Evolutionary conservation across 2,329 filamentous ascomycete genomes (phyloP).

Genomic region (Nothophoma quercina): DNA sequence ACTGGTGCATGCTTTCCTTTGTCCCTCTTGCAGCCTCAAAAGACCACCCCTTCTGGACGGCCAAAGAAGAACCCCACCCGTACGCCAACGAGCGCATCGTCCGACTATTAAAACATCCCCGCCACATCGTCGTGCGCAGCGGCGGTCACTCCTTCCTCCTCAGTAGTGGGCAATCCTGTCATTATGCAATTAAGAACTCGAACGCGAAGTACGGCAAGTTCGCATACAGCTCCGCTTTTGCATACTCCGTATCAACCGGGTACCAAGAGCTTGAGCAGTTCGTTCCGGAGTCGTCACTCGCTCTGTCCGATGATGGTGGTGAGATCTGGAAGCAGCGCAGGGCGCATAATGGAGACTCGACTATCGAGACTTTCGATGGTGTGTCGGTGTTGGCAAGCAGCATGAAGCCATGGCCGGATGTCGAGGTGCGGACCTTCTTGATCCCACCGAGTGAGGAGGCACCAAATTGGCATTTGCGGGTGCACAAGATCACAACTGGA

Average conservation of each 20-base stretch:
- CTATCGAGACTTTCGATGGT: slow-evolving; percentile 64
- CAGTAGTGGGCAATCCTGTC: slow-evolving; percentile 76
- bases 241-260: slow-evolving; percentile 78
- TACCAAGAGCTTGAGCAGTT: slow-evolving; percentile 79
- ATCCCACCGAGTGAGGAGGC: slow-evolving; percentile 65
- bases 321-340: slow-evolving; percentile 82
- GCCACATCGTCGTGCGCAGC: slow-evolving; percentile 74
- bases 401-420: slow-evolving; percentile 76
- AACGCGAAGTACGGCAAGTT: slow-evolving; percentile 84
- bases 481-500: slow-evolving; percentile 66
- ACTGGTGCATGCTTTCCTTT: slow-evolving; percentile 82
- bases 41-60: slow-evolving; percentile 77
- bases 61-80: slow-evolving; percentile 68
- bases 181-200: slow-evolving; percentile 81
- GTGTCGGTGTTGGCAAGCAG: slow-evolving; percentile 69
- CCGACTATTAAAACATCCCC: slow-evolving; percentile 70
- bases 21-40: slow-evolving; percentile 74
- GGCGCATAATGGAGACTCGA: slow-evolving; percentile 67
- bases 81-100: slow-evolving; percentile 64
- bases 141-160: slow-evolving; percentile 80
- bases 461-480: slow-evolving; percentile 72
- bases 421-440: slow-evolving; percentile 70
- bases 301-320: slow-evolving; percentile 77
- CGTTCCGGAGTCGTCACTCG: slow-evolving; percentile 77
- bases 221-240: slow-evolving; percentile 78